Conservation (phyloP, 139 green algal genomes). For the Tetraselmis striata region DNA sequence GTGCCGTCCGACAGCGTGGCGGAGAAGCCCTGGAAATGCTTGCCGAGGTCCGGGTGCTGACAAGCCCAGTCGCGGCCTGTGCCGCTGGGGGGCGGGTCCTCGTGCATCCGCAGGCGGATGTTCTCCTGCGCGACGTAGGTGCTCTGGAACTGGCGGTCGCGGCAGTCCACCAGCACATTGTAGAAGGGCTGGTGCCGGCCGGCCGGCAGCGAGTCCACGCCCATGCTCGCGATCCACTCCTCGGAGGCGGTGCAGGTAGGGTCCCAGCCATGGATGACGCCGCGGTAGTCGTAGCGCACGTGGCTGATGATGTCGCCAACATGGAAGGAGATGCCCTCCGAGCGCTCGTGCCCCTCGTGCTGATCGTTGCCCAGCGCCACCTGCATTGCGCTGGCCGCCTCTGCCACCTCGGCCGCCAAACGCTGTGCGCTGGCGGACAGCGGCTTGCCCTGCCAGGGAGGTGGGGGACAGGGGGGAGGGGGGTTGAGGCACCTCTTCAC, state of each 20-base stretch:
- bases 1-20: not conserved
- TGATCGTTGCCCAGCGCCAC: slow-evolving; percentile 1
- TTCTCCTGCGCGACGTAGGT: slow-evolving; percentile 52
- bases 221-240: slow-evolving; percentile 47
- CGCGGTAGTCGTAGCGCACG: slow-evolving; percentile 39
- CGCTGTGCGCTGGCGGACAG: slow-evolving; percentile 4
- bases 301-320: slow-evolving; percentile 36
- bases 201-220: slow-evolving; percentile 31
- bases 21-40: not conserved
- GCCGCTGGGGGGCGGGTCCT: not conserved
- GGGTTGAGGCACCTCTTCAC: no score
- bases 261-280: slow-evolving; percentile 60
- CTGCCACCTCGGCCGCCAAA: slow-evolving; percentile 21
- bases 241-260: slow-evolving; percentile 31
- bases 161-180: slow-evolving; percentile 36
- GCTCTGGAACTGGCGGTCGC: slow-evolving; percentile 20
- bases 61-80: not conserved
- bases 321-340: not conserved
- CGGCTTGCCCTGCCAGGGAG: no score
- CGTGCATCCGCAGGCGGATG: not conserved
- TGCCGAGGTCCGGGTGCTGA: not conserved
- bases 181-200: slow-evolving; percentile 50
- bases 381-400: not conserved
- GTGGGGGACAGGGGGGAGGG: no score
- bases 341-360: not conserved